Evolutionary conservation across 1,284 basidiomycete genomes (phyloP).

Genomic region (Austroboletus niveus): DNA sequence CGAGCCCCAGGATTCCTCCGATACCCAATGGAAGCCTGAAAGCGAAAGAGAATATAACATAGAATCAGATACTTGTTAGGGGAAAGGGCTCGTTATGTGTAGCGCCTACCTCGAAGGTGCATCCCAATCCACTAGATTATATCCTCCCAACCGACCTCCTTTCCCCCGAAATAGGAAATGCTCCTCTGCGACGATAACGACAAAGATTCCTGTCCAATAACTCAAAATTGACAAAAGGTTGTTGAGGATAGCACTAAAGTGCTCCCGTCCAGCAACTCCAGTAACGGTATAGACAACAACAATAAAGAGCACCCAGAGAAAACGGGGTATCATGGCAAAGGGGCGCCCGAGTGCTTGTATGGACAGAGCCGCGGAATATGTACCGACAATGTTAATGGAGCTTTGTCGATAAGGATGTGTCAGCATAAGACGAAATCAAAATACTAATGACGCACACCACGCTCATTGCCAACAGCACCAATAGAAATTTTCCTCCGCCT

Average conservation of each 20-base stretch:
- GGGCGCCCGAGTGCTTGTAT: conserved; percentile 54
- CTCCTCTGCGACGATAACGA: conserved; percentile 57
- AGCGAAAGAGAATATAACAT: no score
- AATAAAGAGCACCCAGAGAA: conserved; percentile 56
- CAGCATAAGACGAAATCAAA: background rate
- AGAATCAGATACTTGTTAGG: background rate
- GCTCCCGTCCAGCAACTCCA: conserved; percentile 59
- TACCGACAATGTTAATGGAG: conserved; percentile 53
- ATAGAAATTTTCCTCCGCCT: conserved; percentile 41
- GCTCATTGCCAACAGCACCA: conserved; percentile 49
- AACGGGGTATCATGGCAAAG: conserved; percentile 56
- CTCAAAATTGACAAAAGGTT: conserved; percentile 57
- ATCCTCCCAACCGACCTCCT: conserved; percentile 45
- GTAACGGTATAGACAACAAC: conserved; percentile 58
- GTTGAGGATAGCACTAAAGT: conserved; percentile 56
- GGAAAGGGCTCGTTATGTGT: no score
- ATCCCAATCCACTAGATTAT: conserved; percentile 57
- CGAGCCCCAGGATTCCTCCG: conserved; percentile 51
- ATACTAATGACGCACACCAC: conserved; percentile 38
- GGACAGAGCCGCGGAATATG: conserved; percentile 55
- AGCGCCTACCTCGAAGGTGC: conserved; percentile 35
- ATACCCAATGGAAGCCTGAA: conserved; percentile 51
- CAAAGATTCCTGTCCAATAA: conserved; percentile 64
- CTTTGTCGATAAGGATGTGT: conserved; percentile 30
- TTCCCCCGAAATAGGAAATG: conserved; percentile 54